These are phyloP conservation scores for Elongisporangium prolatum DNA, from an alignment of 352 stramenopile genomes.

Conservation along the genomic window DNA sequence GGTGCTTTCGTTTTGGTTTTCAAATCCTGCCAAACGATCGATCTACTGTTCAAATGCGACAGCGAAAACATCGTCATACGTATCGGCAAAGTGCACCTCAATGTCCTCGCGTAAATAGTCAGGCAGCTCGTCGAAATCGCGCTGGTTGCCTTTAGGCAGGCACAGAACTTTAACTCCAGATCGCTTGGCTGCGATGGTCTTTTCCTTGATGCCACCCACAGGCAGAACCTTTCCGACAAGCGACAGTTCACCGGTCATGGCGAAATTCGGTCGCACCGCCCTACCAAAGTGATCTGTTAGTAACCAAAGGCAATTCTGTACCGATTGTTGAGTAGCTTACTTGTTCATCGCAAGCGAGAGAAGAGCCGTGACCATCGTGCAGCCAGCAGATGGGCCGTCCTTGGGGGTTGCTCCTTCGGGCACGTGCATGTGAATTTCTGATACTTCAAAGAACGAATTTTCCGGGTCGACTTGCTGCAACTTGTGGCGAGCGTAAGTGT, in stretches of 20 bases:
- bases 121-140: slow-evolving; percentile 96
- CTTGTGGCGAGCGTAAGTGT: slow-evolving; percentile 90
- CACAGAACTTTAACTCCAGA: slow-evolving; percentile 94
- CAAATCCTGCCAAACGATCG: background rate
- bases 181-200: slow-evolving; percentile 97
- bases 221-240: slow-evolving; percentile 98
- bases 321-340: too few species aligned
- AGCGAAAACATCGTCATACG: slow-evolving; percentile 96
- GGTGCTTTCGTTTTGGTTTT: background rate
- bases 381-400: slow-evolving; percentile 96
- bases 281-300: slow-evolving; percentile 22
- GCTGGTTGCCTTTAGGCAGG: slow-evolving; percentile 92
- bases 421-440: slow-evolving; percentile 97
- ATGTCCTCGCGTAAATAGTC: slow-evolving; percentile 97
- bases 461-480: slow-evolving; percentile 56
- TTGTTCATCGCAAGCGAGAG: slow-evolving; percentile 93
- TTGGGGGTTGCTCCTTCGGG: slow-evolving; percentile 98
- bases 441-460: slow-evolving; percentile 94
- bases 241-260: slow-evolving; percentile 97
- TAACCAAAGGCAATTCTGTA: slow-evolving; percentile 2
- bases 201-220: slow-evolving; percentile 99
- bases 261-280: slow-evolving; percentile 92
- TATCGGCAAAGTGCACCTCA: slow-evolving; percentile 95
- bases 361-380: slow-evolving; percentile 98
- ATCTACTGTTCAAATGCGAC: slow-evolving; percentile 85